A percentile compares a stretch with the other conserved stretches of the same genome.
Evolutionary conservation across 352 stramenopile genomes (phyloP).

Genomic region (Blastocystis sp.): DNA sequence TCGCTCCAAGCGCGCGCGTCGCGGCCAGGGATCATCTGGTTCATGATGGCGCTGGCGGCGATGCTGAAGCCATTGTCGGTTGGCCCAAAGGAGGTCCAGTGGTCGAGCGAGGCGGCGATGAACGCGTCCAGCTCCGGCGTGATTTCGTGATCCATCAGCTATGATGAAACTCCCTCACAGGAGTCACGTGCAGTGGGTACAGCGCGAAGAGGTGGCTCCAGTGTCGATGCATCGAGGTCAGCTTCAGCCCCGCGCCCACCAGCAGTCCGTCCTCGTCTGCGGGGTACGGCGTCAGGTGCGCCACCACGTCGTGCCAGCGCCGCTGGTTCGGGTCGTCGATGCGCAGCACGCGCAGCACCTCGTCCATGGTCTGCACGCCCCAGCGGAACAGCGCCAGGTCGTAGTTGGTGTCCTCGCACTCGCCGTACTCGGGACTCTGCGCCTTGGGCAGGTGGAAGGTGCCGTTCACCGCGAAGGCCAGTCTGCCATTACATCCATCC

Average conservation of each 20-base stretch:
- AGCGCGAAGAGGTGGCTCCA: conserved; percentile 52
- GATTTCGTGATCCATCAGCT: conserved; percentile 40
- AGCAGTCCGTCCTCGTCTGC: conserved; percentile 36
- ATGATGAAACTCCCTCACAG: not conserved
- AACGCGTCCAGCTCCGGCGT: conserved; percentile 32
- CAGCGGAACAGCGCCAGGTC: conserved; percentile 47
- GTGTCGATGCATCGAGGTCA: conserved; percentile 54
- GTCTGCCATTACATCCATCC: not conserved
- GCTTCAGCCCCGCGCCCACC: conserved; percentile 23
- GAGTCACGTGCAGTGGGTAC: conserved; percentile 42
- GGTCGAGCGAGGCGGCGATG: conserved; percentile 30
- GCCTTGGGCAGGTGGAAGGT: conserved; percentile 37
- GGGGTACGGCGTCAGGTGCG: conserved; percentile 33
- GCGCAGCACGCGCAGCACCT: conserved; percentile 1
- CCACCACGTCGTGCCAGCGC: conserved; percentile 35
- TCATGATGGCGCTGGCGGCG: conserved; percentile 37
- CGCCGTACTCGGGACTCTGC: conserved; percentile 45
- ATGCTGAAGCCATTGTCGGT: conserved; percentile 55
- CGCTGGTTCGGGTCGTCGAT: not conserved
- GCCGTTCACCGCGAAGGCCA: conserved; percentile 14
- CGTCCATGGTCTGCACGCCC: conserved; percentile 46
- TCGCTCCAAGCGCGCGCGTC: conserved; percentile 10
- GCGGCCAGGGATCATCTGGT: conserved; percentile 19
- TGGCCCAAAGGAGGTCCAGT: conserved; percentile 26
- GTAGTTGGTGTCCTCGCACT: conserved; percentile 36